Base-by-base conservation (phyloP, 495 filamentous ascomycete genomes). In the Tetracladium marchalianum region DNA sequence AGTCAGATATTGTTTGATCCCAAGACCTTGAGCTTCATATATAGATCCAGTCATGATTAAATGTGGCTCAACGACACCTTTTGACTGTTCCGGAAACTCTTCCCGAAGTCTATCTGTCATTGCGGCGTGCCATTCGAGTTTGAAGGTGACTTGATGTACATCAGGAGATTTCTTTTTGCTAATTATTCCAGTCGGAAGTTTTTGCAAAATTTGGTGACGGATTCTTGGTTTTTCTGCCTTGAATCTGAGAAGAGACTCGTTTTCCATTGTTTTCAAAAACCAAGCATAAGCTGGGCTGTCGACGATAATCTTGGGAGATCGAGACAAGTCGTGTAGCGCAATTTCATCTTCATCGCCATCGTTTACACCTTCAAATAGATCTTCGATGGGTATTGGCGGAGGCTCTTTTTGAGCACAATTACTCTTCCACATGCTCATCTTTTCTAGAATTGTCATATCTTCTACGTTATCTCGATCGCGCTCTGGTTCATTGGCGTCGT, bases 281-380 rank as follows among this genome's bases (percentile, higher is more conserved):
- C 44, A 47, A 22, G 39, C 11, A 13, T 47, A 47, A 22, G 44
- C 44, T 39, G 34, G 13, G 35, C 44, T 47, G n/a, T 47, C 35
- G 11, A 47, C 4, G 24, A 47, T 39, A 13, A 31, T 27, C 18
- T 39, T 47, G 2, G 39, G 17, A 17, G 39, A 47, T 6, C 5
- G 18, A 39, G 35, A 31, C 32, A 47, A 15, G 10, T 47, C 22
- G 17, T 12, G 13, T 36, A 15, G 35, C 13, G 32, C 35, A 10
- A 39, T 31, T 13, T 27, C 12, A 12, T 47, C 35, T n/a, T 47
- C 35, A 2, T 27, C 44, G 1, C 27, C 24, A 24, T 47, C 44
- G 9, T 47, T 24, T 13, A 47, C 35, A 11, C 35, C 35, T n/a
- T 39, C 35, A 31, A 47, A 47, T n/a, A 47, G 32, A 4, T 47